Conservation (phyloP, 2,329 filamentous ascomycete species). For the Talaromyces sp. region DNA sequence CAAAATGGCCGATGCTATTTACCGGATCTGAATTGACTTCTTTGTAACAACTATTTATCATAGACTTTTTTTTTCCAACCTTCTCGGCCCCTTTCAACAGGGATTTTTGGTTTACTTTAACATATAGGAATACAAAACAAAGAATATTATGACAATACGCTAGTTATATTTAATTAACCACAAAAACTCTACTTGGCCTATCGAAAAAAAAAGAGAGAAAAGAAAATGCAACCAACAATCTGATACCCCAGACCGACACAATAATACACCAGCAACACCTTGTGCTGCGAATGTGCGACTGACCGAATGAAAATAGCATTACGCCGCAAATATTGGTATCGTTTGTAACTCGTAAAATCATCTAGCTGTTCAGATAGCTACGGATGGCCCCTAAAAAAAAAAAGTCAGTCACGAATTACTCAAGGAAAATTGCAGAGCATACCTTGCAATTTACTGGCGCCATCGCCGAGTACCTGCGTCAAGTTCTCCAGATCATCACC, state of each 20-base stretch:
- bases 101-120: not conserved
- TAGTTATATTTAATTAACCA: not conserved
- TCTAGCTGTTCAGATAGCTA: slow-evolving; percentile 45
- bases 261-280: slow-evolving; percentile 6
- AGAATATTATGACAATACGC: not conserved
- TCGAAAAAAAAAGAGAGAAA: slow-evolving; percentile 5
- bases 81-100: not conserved
- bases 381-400: slow-evolving; percentile 38
- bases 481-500: slow-evolving; percentile 94
- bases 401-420: not conserved
- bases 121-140: not conserved
- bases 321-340: slow-evolving; percentile 8
- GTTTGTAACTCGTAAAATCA: slow-evolving; percentile 4
- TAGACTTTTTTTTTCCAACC: not conserved
- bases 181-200: not conserved
- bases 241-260: slow-evolving; percentile 15
- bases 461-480: slow-evolving; percentile 75
- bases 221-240: slow-evolving; percentile 13
- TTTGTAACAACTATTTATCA: not conserved
- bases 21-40: slow-evolving; percentile 43
- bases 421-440: slow-evolving; percentile 18
- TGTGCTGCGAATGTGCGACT: not conserved
- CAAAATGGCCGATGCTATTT: slow-evolving; percentile 90
- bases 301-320: not conserved
- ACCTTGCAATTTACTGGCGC: slow-evolving; percentile 76